Evolutionary conservation across 371 early-diverging fungal genomes (phyloP), one percentile per base, ranked within the genome.

Genomic region (Mortierella sp.): DNA sequence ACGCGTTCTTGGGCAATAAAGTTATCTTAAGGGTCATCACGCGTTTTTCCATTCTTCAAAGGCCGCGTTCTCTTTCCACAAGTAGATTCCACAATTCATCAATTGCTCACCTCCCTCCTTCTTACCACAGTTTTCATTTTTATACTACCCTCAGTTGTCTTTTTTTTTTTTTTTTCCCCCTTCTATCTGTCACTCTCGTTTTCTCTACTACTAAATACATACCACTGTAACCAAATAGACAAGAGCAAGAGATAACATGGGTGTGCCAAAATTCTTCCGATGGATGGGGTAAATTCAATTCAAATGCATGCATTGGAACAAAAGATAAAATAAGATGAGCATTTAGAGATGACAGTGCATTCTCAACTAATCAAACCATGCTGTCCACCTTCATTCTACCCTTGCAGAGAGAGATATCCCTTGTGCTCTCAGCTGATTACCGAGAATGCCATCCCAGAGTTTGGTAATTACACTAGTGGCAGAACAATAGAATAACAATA

Each of bases 401-500:
- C 12, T 39, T 60, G 28, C 86, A 95, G 95, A 81, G 97, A 97
- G 85, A 91, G 98, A 76, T 99, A 99, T 88, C 99, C 99, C 65
- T 90, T 96, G 74, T 96, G 95, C 85, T 93, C 92, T 67, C 95
- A 97, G 85, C 85, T 96, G 55, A 93, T 98, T 57, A 88, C 89
- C 39, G 94, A 96, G 77, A 95, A 93, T 72, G 78, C 87, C 54
- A 97, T 98, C 74, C 99, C 99, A 54, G 98, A 97, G 85, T 98
- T 96, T 85, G 99, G 95, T 94, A 89, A 85, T 20, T 54, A 55
- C 24, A 54, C 64, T 32, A 16, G 37, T 30, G n/a, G 35, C 35
- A 35, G 5, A 43, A 28, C n/a, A 54, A 14, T 35, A 12, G 3
- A 47, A 67, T 18, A 45, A 37, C 32, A 14, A 59, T 10, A 59